A percentile compares a stretch with the other conserved stretches of the same genome.
These are phyloP conservation scores for Candida pseudoviswanathii DNA, from an alignment of 1,139 yeast species.

Conservation along the genomic window DNA sequence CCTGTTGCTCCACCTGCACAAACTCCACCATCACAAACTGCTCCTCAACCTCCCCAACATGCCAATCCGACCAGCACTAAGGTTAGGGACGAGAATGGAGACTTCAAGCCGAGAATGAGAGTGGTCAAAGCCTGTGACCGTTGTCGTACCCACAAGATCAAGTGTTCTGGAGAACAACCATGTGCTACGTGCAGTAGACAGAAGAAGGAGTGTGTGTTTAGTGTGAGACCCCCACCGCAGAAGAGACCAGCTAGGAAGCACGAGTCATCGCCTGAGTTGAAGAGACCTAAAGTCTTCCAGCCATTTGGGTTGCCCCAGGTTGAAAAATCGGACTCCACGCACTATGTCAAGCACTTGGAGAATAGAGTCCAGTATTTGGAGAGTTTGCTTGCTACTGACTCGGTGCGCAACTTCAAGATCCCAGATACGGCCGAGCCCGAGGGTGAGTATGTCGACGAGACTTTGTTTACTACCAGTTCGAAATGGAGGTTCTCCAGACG, in stretches of 20 bases:
- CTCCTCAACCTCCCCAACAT: background rate
- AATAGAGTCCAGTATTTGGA: constrained; percentile 45
- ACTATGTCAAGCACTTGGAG: constrained; percentile 38
- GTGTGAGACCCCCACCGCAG: background rate
- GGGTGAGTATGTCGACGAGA: constrained; percentile 20
- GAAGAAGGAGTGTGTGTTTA: constrained; percentile 40
- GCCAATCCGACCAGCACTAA: constrained; percentile 6
- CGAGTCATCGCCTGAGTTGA: constrained; percentile 9
- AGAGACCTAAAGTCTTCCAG: constrained; percentile 11
- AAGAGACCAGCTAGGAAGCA: background rate
- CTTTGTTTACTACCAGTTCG: constrained; percentile 26
- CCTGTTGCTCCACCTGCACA: no score
- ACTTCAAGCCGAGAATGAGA: constrained; percentile 32
- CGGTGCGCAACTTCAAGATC: constrained; percentile 19
- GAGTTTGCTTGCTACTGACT: constrained; percentile 25
- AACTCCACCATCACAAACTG: constrained; percentile 1
- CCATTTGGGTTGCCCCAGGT: constrained; percentile 24
- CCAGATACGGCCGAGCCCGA: constrained; percentile 21
- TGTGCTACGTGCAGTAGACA: constrained; percentile 53
- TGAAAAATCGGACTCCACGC: constrained; percentile 15
- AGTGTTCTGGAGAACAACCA: constrained; percentile 61
- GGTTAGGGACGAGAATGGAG: background rate
- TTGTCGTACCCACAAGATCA: constrained; percentile 61
- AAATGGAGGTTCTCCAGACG: constrained; percentile 57
- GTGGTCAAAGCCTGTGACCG: constrained; percentile 64